Evolutionary conservation across 2,329 filamentous ascomycete genomes (phyloP).

Genomic region (Botrytis cinerea): DNA sequence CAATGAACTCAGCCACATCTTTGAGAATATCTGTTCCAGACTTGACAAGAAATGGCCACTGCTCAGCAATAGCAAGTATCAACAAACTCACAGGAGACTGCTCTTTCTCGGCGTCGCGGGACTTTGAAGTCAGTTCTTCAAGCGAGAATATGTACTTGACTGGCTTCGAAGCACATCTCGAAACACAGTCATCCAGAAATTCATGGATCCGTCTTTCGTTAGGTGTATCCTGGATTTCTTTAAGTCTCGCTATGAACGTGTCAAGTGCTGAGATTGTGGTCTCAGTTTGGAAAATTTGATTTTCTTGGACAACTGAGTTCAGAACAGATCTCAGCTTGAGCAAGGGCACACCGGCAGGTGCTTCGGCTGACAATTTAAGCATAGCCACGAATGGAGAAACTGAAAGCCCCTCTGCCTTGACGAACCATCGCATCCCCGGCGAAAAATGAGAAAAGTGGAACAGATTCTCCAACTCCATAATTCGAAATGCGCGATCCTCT

Average conservation of each 20-base stretch:
- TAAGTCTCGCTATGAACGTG: constrained; percentile 48
- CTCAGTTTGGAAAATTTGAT: constrained; percentile 61
- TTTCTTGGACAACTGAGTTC: constrained; percentile 61
- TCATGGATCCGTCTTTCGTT: constrained; percentile 55
- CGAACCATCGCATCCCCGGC: constrained; percentile 87
- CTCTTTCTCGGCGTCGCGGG: constrained; percentile 40
- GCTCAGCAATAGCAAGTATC: constrained; percentile 70
- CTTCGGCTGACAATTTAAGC: constrained; percentile 58
- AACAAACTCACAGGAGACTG: constrained; percentile 60
- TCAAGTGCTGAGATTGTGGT: constrained; percentile 48
- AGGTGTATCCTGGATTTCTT: constrained; percentile 37
- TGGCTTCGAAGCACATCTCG: constrained; percentile 71
- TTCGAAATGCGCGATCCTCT: constrained; percentile 56
- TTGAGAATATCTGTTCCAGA: constrained; percentile 49
- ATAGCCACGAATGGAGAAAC: constrained; percentile 73
- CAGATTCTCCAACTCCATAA: constrained; percentile 79
- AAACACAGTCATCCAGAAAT: constrained; percentile 82
- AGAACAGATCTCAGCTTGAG: constrained; percentile 58
- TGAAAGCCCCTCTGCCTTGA: constrained; percentile 64
- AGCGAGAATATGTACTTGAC: constrained; percentile 81
- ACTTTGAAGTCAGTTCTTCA: constrained; percentile 51
- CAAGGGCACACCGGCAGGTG: constrained; percentile 51
- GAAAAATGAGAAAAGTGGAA: constrained; percentile 79
- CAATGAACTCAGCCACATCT: constrained; percentile 59
- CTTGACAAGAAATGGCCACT: constrained; percentile 69